Evolutionary conservation across 208 protist genomes (phyloP), one percentile per base, ranked within the genome.

Genomic region (Leishmania guyanensis): DNA sequence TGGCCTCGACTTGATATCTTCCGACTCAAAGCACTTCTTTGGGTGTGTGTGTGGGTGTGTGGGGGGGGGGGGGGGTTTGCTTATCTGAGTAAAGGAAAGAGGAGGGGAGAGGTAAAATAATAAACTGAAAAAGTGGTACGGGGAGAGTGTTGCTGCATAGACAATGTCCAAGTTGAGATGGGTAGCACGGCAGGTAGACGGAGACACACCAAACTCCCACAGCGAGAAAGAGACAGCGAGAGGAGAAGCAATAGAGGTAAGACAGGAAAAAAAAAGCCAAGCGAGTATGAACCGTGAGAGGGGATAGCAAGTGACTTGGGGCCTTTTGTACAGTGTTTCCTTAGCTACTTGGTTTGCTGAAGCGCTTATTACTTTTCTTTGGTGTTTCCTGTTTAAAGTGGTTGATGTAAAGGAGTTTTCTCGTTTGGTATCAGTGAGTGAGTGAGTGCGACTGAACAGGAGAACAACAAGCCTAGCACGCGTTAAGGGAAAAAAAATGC

Each of bases 1-100:
- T 73, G 2, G 20, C 69, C 46, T 73, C 69, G 69, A 54, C 14
- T 73, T 29, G 69, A 73, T 73, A 73, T 36, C 16, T 16, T n/a
- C 46, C 69, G 26, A 68, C 22, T 14, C 33, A n/a, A 43, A 39
- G 64, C 64, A 43, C 33, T 29, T 69, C 26, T 20, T 29, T 36
- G 3, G 22, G 2, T 62, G 3, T 68, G 10, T 43, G 62, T 68
- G 6, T 68, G 29, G 9, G 10, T 66, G 62, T 39, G 26, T 8
- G 8, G 29, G 20, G 33, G 0, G 4, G 43, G 43, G 43, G 3
- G 43, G 4, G 43, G 43, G 43, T 4, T 29, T 39, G 29, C 29
- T 29, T 68, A 14, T 68, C 22, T 39, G 62, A 33, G 62, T 46
- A 29, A 66, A 66, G 29, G 60, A n/a, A 8, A 10, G 8, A n/a